phyloP scores from a whole-genome alignment of 2,329 filamentous ascomycete species.

The Neopestalotiopsis sp. region DNA sequence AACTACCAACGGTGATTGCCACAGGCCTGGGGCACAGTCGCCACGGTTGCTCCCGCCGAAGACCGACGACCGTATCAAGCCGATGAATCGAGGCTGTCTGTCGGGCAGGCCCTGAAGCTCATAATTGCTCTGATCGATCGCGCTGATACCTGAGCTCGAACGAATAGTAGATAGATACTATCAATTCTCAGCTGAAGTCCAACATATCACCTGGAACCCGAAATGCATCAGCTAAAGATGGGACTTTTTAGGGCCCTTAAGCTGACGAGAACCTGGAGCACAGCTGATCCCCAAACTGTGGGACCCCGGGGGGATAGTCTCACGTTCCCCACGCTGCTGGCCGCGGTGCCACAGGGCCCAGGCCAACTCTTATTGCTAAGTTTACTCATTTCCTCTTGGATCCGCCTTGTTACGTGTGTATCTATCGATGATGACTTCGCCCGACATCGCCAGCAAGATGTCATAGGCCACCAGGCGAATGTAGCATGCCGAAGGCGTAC shows the following conservation, averaged over 20 bases:
- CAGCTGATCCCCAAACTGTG: background rate
- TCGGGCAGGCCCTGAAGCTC: background rate
- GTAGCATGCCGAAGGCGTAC: background rate
- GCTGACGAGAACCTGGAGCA: background rate
- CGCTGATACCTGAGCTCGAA: background rate
- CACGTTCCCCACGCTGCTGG: background rate
- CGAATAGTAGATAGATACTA: background rate
- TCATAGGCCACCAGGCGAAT: background rate
- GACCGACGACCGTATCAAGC: slow-evolving; percentile 13
- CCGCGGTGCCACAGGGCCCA: background rate
- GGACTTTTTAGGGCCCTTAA: background rate
- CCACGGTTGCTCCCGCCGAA: slow-evolving; percentile 16
- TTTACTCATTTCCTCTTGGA: background rate
- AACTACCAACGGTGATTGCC: slow-evolving; percentile 4
- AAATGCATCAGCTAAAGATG: background rate
- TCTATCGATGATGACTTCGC: background rate
- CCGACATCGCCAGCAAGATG: background rate
- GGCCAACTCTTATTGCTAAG: background rate
- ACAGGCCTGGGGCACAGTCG: background rate
- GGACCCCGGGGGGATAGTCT: background rate
- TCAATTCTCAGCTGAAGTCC: background rate
- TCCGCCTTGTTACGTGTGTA: background rate
- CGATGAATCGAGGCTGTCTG: background rate
- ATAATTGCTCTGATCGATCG: background rate
- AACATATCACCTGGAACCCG: background rate